These are phyloP conservation scores for Penicillium coprophilum DNA, from an alignment of 495 filamentous ascomycete genomes.

Conservation along the genomic window DNA sequence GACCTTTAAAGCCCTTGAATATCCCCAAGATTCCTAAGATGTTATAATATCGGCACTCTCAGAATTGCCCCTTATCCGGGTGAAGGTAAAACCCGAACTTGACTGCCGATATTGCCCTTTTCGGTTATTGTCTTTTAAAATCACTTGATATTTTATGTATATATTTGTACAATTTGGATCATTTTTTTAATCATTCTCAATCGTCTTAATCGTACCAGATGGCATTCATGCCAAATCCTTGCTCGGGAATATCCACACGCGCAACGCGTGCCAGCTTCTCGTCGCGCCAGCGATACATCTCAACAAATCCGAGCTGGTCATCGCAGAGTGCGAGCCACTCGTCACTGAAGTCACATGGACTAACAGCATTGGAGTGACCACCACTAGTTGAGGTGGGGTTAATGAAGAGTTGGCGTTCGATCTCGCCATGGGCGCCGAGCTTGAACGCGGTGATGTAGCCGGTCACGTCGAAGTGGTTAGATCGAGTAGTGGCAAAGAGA, in stretches of 20 bases:
- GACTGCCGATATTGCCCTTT: slow-evolving; percentile 21
- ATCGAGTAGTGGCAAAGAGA: slow-evolving; percentile 77
- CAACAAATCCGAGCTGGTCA: slow-evolving; percentile 79
- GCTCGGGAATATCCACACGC: slow-evolving; percentile 70
- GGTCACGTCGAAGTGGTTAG: slow-evolving; percentile 70
- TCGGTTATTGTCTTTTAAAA: not conserved
- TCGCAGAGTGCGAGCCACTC: slow-evolving; percentile 85
- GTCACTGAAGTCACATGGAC: slow-evolving; percentile 75
- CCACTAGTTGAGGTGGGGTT: slow-evolving; percentile 83
- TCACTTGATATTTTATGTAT: too few species aligned
- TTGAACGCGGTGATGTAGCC: slow-evolving; percentile 79
- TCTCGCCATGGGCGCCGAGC: slow-evolving; percentile 65
- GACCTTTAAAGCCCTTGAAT: too few species aligned
- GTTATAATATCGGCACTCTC: slow-evolving; percentile 4
- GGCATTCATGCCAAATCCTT: slow-evolving; percentile 86
- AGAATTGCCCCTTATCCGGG: slow-evolving; percentile 21
- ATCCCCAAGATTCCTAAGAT: not conserved
- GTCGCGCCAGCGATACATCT: slow-evolving; percentile 80
- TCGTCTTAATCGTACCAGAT: slow-evolving; percentile 82
- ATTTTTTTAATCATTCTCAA: too few species aligned
- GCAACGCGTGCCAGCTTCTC: slow-evolving; percentile 76
- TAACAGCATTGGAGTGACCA: slow-evolving; percentile 81
- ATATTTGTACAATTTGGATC: too few species aligned
- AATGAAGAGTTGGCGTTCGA: slow-evolving; percentile 73
- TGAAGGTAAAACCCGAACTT: slow-evolving; percentile 29